Percentiles rank a stretch among this genome's conserved stretches.
These are phyloP conservation scores for Rickenella mellea DNA, from an alignment of 768 basidiomycete species.

Conservation along the genomic window DNA sequence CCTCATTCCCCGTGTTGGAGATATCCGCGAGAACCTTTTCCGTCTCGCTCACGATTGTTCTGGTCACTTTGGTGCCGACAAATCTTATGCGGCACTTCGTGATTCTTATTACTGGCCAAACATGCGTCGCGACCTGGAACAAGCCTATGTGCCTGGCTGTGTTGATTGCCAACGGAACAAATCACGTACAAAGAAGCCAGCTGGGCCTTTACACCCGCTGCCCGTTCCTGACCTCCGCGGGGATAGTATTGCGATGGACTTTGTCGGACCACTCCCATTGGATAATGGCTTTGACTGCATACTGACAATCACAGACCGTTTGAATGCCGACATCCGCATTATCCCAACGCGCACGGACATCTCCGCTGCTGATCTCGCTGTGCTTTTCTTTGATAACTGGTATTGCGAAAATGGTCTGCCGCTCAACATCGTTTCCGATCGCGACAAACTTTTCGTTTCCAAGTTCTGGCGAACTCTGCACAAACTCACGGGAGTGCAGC, in stretches of 20 bases:
- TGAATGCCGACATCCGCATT: constrained; percentile 15
- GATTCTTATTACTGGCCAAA: constrained; percentile 14
- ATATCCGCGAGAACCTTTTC: constrained; percentile 5
- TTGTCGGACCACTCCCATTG: constrained; percentile 23
- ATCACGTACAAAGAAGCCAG: constrained; percentile 10
- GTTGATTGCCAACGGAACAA: constrained; percentile 26
- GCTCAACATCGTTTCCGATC: constrained; percentile 18
- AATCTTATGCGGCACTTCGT: constrained; percentile 10
- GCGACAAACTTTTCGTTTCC: constrained; percentile 23
- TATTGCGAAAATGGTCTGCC: constrained; percentile 25
- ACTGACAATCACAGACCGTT: constrained; percentile 15
- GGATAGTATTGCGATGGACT: constrained; percentile 21
- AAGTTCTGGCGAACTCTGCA: constrained; percentile 20
- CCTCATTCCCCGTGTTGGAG: constrained; percentile 10
- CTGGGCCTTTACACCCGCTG: constrained; percentile 15
- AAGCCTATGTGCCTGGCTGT: constrained; percentile 22
- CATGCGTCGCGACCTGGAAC: constrained; percentile 22
- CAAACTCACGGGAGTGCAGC: constrained; percentile 15
- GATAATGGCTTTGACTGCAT: constrained; percentile 21
- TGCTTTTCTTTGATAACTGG: constrained; percentile 18
- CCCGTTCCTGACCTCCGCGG: constrained; percentile 4
- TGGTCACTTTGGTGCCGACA: constrained; percentile 14
- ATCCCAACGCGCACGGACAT: constrained; percentile 7
- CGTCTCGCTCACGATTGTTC: constrained; percentile 11
- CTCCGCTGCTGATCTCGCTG: constrained; percentile 15